Base-by-base conservation (phyloP, 139 green algal genomes). In the Volvox africanus region DNA sequence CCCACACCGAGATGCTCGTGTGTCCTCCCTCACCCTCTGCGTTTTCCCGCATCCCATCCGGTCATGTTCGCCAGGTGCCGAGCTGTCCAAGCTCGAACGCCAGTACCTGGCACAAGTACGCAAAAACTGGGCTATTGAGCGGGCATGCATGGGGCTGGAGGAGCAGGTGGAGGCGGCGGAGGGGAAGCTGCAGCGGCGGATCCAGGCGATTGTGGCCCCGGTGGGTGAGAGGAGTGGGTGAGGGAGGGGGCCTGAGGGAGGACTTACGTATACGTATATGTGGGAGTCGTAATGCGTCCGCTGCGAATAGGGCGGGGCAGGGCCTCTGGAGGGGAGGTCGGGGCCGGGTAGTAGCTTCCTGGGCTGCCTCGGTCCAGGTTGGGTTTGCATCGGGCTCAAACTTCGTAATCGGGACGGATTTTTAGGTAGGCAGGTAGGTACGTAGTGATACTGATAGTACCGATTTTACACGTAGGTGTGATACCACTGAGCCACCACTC, bases 91-190 rank as follows among this genome's bases (percentile, higher is more conserved):
- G 85, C 68, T 89, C 36, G 85, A 89, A n/a, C 69, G 71, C 17
- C 85, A 89, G 71, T 89, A 89, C 71, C 32, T 89, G 71, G 50
- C 13, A 0, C 85, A 89, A 65, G 67, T 98, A 28, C 76, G 82
- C 20, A 97, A 98, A 82, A 97, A 97, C 85, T 86, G 86, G 0
- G 95, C 97, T 68, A 96, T 97, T 21, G 92, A 95, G 62, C 85
- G 81, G 14, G 96, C 94, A 0, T 96, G 93, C 88, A 79, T 91
- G 24, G 30, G 68, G 78, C 37, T 96, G 36, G 94, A 97, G 86
- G 83, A 87, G 61, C 76, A 94, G 61, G 88, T 95, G 79, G 69
- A 37, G 35, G 36, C 50, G 30, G 55, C 93, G 82, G 78, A 93
- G 37, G 80, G 50, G 81, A 32, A 71, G 77, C 88, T 90, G 76